Evolutionary conservation across 805 yeast species (phyloP).

Genomic region (Ogataea neopini): DNA sequence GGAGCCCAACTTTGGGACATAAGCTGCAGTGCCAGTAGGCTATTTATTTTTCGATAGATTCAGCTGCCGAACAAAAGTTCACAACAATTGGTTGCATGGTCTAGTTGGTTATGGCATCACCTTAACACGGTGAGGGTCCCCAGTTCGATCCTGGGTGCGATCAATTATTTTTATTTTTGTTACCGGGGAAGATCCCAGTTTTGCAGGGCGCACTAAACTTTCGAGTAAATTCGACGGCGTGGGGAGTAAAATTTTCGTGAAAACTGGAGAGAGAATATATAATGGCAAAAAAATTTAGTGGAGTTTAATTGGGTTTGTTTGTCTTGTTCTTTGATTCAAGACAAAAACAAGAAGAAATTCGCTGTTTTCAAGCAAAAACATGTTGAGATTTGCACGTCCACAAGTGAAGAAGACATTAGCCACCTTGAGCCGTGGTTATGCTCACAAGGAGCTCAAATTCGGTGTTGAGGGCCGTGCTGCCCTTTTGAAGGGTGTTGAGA

Average conservation of each 20-base stretch:
- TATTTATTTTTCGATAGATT: no score
- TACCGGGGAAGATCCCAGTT: background rate
- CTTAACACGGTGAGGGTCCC: conserved; percentile 99
- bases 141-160: conserved; percentile 99
- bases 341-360: background rate
- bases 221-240: conserved; percentile 14
- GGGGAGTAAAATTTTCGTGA: conserved; percentile 10
- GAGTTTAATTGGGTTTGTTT: background rate
- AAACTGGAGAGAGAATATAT: conserved; percentile 6
- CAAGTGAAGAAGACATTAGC: conserved; percentile 41
- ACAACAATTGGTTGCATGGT: conserved; percentile 62
- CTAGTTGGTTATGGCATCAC: conserved; percentile 99
- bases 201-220: conserved; percentile 6
- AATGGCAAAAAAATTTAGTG: conserved; percentile 2
- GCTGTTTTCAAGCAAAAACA: conserved; percentile 17
- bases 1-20: no score
- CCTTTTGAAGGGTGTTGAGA: conserved; percentile 87
- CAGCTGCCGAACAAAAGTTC: no score
- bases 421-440: conserved; percentile 48
- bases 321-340: conserved; percentile 3
- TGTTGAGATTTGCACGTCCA: conserved; percentile 54
- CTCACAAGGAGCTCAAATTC: conserved; percentile 92
- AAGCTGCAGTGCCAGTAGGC: no score
- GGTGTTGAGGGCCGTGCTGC: conserved; percentile 98
- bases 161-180: conserved; percentile 46